A percentile compares a stretch with the other conserved stretches of the same genome.
phyloP scores from a whole-genome alignment of 2,329 filamentous ascomycete species.

The Penicillium sp. region DNA sequence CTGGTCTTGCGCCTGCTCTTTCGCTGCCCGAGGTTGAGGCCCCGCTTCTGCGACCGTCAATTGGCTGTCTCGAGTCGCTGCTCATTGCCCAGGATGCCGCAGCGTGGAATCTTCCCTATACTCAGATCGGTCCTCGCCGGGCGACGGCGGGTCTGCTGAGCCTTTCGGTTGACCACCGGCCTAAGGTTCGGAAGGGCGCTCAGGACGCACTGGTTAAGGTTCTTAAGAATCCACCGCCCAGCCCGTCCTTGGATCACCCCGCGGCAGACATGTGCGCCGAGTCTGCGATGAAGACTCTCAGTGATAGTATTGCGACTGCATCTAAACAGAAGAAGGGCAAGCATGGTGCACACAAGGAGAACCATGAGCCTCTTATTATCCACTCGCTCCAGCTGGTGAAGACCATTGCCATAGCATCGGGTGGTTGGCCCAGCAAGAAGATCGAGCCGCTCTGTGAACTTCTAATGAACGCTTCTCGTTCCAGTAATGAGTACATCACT shows the following conservation, averaged over 20 bases:
- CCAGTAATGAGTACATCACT: conserved; percentile 90
- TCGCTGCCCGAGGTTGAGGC: conserved; percentile 77
- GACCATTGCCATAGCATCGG: conserved; percentile 76
- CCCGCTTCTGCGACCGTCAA: conserved; percentile 76
- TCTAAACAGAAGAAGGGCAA: conserved; percentile 61
- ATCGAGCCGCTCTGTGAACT: conserved; percentile 89
- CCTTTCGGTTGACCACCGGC: conserved; percentile 77
- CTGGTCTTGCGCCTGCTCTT: conserved; percentile 76
- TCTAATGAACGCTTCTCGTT: conserved; percentile 79
- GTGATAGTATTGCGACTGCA: conserved; percentile 62
- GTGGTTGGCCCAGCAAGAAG: conserved; percentile 94
- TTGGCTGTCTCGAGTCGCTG: conserved; percentile 89
- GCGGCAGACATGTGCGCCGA: conserved; percentile 95
- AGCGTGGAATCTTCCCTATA: conserved; percentile 80
- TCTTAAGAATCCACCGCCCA: conserved; percentile 78
- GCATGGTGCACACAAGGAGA: conserved; percentile 41
- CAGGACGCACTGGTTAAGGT: conserved; percentile 83
- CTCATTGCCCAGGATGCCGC: conserved; percentile 80
- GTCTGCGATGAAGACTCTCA: conserved; percentile 74
- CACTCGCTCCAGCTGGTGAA: conserved; percentile 90
- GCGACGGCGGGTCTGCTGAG: conserved; percentile 81
- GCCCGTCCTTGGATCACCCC: conserved; percentile 87
- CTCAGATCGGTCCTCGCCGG: conserved; percentile 76
- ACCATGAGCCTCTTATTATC: conserved; percentile 76
- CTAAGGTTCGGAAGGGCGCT: conserved; percentile 89